Conservation (phyloP, 208 protist genomes). For the Wallacemonas sp. region DNA sequence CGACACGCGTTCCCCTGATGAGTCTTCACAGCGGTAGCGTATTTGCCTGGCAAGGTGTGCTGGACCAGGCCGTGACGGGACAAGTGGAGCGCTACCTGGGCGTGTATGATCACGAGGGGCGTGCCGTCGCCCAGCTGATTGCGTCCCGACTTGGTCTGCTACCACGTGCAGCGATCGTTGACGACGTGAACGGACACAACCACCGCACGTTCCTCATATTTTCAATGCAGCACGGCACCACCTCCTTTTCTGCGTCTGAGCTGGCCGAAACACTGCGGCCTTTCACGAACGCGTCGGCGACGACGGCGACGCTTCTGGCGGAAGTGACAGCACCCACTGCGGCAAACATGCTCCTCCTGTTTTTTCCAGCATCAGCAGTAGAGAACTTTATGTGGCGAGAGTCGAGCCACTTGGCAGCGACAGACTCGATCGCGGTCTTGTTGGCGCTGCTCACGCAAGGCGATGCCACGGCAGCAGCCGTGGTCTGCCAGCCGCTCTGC, state of each 20-base stretch:
- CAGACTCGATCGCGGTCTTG: constrained; percentile 4
- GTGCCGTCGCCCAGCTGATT: not conserved
- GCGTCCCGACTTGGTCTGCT: not conserved
- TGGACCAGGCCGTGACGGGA: not conserved
- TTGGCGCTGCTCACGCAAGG: not conserved
- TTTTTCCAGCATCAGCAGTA: not conserved
- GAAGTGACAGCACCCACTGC: not conserved
- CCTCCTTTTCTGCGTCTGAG: not conserved
- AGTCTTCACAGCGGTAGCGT: not conserved
- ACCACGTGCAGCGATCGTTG: not conserved
- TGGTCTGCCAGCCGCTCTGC: not conserved
- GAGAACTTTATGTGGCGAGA: not conserved
- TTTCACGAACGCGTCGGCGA: not conserved
- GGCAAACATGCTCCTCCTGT: not conserved
- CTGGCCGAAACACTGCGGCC: not conserved
- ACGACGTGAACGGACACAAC: not conserved
- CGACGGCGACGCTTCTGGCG: not conserved
- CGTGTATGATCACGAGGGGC: not conserved
- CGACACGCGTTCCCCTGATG: not conserved
- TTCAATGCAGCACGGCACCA: not conserved
- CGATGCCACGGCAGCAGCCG: not conserved
- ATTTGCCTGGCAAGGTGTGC: not conserved
- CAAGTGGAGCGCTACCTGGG: not conserved
- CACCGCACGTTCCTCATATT: not conserved
- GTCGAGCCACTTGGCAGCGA: not conserved